Evolutionary conservation across 169 alveolate genomes (phyloP), one percentile per base, ranked within the genome.

Genomic region (Plasmodium inui): DNA sequence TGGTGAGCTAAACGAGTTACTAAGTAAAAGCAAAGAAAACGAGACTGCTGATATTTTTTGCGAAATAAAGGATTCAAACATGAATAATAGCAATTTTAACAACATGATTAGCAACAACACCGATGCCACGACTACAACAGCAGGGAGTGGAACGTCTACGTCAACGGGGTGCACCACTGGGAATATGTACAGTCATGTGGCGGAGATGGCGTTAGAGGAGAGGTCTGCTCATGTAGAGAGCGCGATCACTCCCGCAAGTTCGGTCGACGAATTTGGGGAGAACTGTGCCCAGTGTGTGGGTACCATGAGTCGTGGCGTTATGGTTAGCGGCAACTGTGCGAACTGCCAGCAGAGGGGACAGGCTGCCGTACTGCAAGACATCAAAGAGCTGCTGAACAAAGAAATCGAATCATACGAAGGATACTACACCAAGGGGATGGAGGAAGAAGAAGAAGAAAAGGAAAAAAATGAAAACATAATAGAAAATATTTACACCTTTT

Each of bases 61-160:
- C 37, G 72, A 86, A 61, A 61, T 82, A 55, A 82, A 82, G 57
- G 80, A 55, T 30, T 22, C 53, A n/a, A 74, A 32, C 26, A 44
- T 50, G 34, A 78, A 34, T n/a, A 86, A 76, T 74, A 86, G 81
- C 22, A 86, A 37, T 32, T 30, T 28, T 12, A 32, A 53, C 41
- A 74, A 86, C 61, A 86, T 84, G 84, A 73, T 26, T 44, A 84
- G 92, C 26, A 84, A 84, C 57, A 84, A 84, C n/a, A 44, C 78
- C 12, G 92, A 84, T 70, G 76, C 55, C 8, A 84, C 82, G 26
- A 73, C 82, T n/a, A 72, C 50, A 1, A 28, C 91, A 26, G 39
- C 30, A 7, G 83, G 76, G 6, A 67, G 76, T 67, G 76, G 76
- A 0, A 67, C 37, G 32, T 67, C 76, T 26, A 67, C 76, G n/a